Percentiles rank a stretch among this genome's conserved stretches.
These are phyloP conservation scores for Pestalotiopsis fici DNA, from an alignment of 2,329 filamentous ascomycete species.

Conservation along the genomic window DNA sequence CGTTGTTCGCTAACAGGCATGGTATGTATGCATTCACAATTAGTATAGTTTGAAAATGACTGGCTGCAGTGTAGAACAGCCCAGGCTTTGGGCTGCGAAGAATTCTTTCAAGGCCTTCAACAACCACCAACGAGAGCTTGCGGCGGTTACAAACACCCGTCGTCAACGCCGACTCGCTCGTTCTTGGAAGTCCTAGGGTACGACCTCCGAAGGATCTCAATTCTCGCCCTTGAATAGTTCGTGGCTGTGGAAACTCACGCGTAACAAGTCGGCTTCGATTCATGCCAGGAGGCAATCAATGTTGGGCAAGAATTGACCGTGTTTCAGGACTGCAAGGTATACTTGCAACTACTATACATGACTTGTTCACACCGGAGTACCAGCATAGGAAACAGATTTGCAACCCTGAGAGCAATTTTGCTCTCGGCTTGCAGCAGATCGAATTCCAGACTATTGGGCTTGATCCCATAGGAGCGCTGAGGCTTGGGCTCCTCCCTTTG, in stretches of 20 bases:
- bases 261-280: neutral
- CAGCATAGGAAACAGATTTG: neutral
- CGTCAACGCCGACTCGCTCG: neutral
- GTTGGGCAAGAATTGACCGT: slow-evolving; percentile 5
- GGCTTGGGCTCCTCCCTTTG: neutral
- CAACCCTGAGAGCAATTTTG: neutral
- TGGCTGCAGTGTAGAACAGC: neutral
- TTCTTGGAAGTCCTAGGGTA: neutral
- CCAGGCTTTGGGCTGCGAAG: neutral
- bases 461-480: neutral
- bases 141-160: neutral
- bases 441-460: neutral
- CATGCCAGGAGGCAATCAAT: neutral
- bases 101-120: neutral
- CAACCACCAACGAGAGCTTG: neutral
- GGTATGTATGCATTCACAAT: neutral
- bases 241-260: neutral
- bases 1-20: neutral
- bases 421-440: neutral
- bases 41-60: neutral
- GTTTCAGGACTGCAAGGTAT: slow-evolving; percentile 8
- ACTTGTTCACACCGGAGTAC: neutral
- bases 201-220: neutral
- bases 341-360: neutral
- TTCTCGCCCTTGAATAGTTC: neutral